Evolutionary conservation across 75 land plant genomes (phyloP).

Genomic region (Selaginella moellendorffii): DNA sequence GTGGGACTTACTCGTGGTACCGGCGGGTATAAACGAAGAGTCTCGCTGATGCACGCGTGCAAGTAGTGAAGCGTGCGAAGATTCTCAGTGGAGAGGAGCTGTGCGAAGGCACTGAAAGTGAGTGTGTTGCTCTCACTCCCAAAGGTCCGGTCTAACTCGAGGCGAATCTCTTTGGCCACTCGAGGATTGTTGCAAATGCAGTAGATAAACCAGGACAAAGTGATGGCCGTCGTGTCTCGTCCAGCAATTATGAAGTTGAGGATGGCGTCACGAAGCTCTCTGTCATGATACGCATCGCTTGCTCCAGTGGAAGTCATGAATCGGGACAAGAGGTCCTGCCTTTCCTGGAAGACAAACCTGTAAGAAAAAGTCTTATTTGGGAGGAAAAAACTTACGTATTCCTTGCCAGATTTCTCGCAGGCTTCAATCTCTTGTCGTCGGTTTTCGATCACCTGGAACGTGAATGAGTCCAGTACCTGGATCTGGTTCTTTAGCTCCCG

Average conservation of each 20-base stretch:
- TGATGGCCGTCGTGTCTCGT: conserved; percentile 16
- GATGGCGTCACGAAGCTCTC: conserved; percentile 12
- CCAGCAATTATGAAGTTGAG: conserved; percentile 16
- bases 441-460: neutral
- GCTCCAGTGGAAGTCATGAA: neutral
- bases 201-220: conserved; percentile 16
- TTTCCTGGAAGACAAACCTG: too few relatives aligned
- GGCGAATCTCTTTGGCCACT: neutral
- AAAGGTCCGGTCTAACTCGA: neutral
- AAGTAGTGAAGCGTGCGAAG: conserved; percentile 37
- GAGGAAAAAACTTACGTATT: too few relatives aligned
- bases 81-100: neutral
- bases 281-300: conserved; percentile 2
- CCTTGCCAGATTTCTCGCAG: too few relatives aligned
- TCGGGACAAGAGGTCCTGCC: conserved; percentile 7
- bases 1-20: conserved; percentile 31
- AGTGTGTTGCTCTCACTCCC: neutral
- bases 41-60: conserved; percentile 55
- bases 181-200: neutral
- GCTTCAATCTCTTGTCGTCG: neutral
- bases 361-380: too few relatives aligned
- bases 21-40: conserved; percentile 60
- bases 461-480: neutral
- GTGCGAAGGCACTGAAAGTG: neutral
- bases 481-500: neutral